Base-by-base conservation (phyloP, 202 grass and related monocot genomes). In the Schoenoplectus tabernaemontani region DNA sequence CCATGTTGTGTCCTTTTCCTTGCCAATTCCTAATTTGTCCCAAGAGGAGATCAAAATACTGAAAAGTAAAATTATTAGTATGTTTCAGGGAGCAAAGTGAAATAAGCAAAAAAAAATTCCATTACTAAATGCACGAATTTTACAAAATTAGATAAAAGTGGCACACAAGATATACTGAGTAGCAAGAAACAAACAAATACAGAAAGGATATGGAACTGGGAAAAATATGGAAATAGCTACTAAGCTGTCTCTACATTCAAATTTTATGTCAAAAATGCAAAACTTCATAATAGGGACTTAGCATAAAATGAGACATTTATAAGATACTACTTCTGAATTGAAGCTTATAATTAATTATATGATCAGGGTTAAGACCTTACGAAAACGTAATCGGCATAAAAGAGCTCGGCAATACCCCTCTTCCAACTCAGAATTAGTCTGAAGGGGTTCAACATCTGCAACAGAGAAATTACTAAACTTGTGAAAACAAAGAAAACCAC, bases 341-440 rank as follows among this genome's bases (percentile, higher is more conserved):
- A 66, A 66, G 63, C 59, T 65, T 20, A 32, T 69, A 37, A 83
- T 43, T 72, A 69, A 57, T 69, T 12, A 56, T 69, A 69, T 82
- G 50, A 46, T 60, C 86, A 79, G 84, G 85, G 87, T 84, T 85
- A 86, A 98, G 90, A 98, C 96, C 96, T 98, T 98, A 98, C 91
- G 96, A 98, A 98, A 98, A 89, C 91, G 96, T 89, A 98, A 98
- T 85, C 96, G 85, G 82, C 96, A 91, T 56, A 98, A 85, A 76
- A 98, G 43, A 81, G 91, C 84, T 89, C 81, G 91, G 88, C 96
- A 98, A 76, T 92, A 98, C 75, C 83, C 91, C 76, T 92, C 96
- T 86, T 98, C 96, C 65, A 92, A 76, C 33, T 94, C 84, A 79
- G 96, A 84, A 88, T 95, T 95, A 77, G 82, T 89, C 77, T 98